phyloP scores from a whole-genome alignment of 345 rosid genomes.

The Populus pruinosa region DNA sequence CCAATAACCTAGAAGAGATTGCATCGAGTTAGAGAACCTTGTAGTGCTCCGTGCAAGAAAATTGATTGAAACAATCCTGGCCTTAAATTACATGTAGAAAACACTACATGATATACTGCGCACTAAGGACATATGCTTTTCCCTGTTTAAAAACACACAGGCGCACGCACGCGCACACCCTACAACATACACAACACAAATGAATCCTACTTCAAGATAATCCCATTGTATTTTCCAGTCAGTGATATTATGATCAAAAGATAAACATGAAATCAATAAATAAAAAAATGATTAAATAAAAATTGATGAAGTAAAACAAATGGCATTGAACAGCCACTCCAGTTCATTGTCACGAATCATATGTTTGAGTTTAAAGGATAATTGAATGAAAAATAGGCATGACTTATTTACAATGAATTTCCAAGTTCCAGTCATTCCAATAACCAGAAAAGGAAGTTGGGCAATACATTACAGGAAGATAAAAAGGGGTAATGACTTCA shows the following conservation, averaged over 20 bases:
- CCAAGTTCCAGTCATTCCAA: neutral
- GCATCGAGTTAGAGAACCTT: slow-evolving; percentile 17
- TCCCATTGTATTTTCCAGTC: too few species aligned
- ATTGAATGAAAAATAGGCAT: too few species aligned
- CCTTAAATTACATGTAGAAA: neutral
- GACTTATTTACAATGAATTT: neutral
- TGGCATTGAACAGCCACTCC: too few species aligned
- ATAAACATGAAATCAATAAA: too few species aligned
- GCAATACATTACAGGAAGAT: neutral
- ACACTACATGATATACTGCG: neutral
- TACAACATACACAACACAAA: too few species aligned
- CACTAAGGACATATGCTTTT: neutral
- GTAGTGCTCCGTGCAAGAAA: slow-evolving; percentile 1
- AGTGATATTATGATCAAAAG: too few species aligned
- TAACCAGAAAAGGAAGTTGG: neutral
- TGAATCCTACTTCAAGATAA: too few species aligned
- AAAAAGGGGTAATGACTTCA: neutral
- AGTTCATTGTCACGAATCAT: too few species aligned
- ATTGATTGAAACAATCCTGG: neutral
- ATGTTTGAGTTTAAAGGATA: neutral
- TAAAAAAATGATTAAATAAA: too few species aligned
- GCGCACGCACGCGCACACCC: too few species aligned
- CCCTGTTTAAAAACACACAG: neutral
- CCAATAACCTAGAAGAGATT: slow-evolving; percentile 60
- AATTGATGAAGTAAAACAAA: too few species aligned